Conservation (phyloP, 352 stramenopile genomes). For the Pythium rhizo-oryzae region DNA sequence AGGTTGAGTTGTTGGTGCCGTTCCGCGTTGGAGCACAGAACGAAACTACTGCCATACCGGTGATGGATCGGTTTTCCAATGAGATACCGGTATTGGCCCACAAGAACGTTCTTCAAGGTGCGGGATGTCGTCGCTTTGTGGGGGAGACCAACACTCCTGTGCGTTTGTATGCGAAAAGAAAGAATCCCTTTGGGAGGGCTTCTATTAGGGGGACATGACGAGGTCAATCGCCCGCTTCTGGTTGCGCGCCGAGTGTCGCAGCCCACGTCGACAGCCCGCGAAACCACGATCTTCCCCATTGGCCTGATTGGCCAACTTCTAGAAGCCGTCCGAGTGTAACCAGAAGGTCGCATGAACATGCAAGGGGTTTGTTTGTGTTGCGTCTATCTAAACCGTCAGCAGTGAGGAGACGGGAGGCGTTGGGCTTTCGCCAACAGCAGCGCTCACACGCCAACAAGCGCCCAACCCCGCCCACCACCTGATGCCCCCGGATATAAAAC, state of each 20-base stretch:
- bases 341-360: conserved; percentile 7
- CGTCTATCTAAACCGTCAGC: conserved; percentile 6
- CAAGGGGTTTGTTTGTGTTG: not conserved
- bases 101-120: conserved; percentile 37
- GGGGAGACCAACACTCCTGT: conserved; percentile 23
- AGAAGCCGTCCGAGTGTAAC: conserved; percentile 15
- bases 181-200: conserved; percentile 11
- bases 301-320: conserved; percentile 25
- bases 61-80: conserved; percentile 19
- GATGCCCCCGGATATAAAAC: conserved; percentile 29
- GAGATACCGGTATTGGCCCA: conserved; percentile 23
- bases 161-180: conserved; percentile 20
- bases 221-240: conserved; percentile 16
- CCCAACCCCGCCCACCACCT: conserved; percentile 3
- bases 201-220: conserved; percentile 10
- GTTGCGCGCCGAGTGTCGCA: conserved; percentile 12
- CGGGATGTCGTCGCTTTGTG: conserved; percentile 6
- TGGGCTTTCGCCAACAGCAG: too few species aligned
- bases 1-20: not conserved
- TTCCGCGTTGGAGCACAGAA: not conserved
- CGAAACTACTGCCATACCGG: conserved; percentile 13
- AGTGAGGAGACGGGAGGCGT: conserved; percentile 11
- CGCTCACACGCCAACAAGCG: conserved; percentile 11
- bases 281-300: not conserved
- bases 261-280: conserved; percentile 19